Percentiles rank a stretch among this genome's conserved stretches.
Conservation (phyloP, 345 rosid species). For the Acer negundo region DNA sequence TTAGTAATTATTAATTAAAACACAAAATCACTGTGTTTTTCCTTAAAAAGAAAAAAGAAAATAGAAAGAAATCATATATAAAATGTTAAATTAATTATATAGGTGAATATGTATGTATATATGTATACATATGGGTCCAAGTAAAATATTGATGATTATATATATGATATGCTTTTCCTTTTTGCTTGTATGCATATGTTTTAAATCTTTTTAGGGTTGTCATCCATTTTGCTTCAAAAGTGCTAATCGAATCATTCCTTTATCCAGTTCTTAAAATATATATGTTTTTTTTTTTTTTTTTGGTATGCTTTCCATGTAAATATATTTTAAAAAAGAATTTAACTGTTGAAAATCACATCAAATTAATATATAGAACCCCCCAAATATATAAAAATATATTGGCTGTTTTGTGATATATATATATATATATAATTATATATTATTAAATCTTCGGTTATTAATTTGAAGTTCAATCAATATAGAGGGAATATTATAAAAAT, state of each 20-base stretch:
- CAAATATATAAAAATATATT: neutral
- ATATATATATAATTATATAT: too few species aligned
- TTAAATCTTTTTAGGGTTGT: conserved; percentile 34
- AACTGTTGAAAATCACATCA: neutral
- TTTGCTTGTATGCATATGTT: conserved; percentile 15
- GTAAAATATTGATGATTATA: conserved; percentile 18
- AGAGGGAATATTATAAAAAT: neutral
- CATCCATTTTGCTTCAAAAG: conserved; percentile 37
- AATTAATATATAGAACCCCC: too few species aligned
- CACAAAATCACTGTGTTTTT: neutral
- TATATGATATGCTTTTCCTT: conserved; percentile 13
- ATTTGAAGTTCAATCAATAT: neutral
- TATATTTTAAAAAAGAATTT: neutral
- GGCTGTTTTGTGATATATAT: neutral
- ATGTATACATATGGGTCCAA: neutral
- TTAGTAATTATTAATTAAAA: too few species aligned
- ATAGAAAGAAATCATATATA: neutral
- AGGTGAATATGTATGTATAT: neutral
- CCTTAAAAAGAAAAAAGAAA: too few species aligned
- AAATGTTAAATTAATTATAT: neutral
- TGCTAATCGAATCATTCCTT: conserved; percentile 31
- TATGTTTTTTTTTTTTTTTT: neutral
- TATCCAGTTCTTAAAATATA: conserved; percentile 7
- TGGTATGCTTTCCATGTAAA: too few species aligned
- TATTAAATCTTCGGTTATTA: too few species aligned